A percentile compares a stretch with the other conserved stretches of the same genome.
Evolutionary conservation across 1,284 basidiomycete genomes (phyloP).

Genomic region (Anthracocystis walkeri): DNA sequence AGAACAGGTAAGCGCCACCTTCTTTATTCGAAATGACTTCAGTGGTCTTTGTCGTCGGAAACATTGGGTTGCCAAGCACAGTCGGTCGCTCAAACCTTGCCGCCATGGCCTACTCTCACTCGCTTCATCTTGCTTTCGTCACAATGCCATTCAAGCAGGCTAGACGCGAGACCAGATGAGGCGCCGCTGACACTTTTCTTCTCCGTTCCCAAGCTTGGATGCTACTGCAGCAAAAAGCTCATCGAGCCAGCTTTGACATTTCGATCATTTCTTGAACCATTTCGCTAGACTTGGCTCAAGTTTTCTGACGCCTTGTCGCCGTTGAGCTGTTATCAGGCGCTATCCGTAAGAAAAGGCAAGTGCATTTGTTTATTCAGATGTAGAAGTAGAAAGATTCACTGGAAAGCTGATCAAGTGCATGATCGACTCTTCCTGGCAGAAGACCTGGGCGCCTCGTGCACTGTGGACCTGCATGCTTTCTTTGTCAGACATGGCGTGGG

Average conservation of each 20-base stretch:
- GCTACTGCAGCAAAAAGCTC: too few species aligned
- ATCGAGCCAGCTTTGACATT: too few species aligned
- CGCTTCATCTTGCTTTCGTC: neutral
- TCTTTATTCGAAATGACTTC: too few species aligned
- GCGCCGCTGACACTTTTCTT: slow-evolving; percentile 25
- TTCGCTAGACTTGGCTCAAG: too few species aligned
- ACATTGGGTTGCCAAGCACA: neutral
- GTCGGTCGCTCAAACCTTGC: neutral
- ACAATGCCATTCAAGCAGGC: neutral
- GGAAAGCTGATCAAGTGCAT: neutral
- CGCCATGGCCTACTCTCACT: neutral
- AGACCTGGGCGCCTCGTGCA: neutral
- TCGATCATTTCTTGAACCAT: neutral
- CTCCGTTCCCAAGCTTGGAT: slow-evolving; percentile 5
- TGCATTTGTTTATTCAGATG: too few species aligned
- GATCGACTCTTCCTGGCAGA: neutral
- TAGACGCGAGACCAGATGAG: slow-evolving; percentile 20
- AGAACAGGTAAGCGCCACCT: too few species aligned
- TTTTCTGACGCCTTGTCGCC: neutral
- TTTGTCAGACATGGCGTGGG: neutral
- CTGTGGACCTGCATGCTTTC: neutral
- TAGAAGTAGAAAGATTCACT: too few species aligned
- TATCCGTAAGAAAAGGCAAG: too few species aligned
- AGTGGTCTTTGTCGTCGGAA: neutral
- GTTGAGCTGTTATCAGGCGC: too few species aligned